Evolutionary conservation across 116 monocot genomes (phyloP), one percentile per base, ranked within the genome.

Genomic region (Dioscorea cayenensis): DNA sequence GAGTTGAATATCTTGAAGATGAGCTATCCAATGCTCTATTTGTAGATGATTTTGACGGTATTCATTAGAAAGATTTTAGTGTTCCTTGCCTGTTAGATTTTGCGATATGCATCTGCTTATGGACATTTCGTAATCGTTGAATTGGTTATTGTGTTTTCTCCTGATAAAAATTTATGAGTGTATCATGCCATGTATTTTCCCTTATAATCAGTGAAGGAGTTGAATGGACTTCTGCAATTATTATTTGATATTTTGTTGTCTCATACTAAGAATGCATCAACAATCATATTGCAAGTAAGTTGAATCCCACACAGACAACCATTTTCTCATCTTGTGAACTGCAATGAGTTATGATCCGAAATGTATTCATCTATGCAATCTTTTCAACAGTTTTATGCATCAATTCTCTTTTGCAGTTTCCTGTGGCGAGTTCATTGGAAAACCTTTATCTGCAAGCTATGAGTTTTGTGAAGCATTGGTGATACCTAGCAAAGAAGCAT

Each of bases 21-120:
- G 93, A 90, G 59, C 36, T 84, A 20, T 93, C 90, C 37, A 36
- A 76, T 63, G 49, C 70, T 74, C 69, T 59, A 27, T 35, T 4
- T 70, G 88, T 78, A 17, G 83, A 93, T 90, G 90, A 90, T 77
- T 83, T 97, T 6, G 93, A 93, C 84, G 93, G 97, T 97, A 96
- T 68, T 63, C 2, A 60, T 49, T 60, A 77, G 49, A 22, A 22
- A 22, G 4, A 50, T 52, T 50, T 32, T 66, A 43, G 25, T 43
- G 28, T 55, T 18, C 55, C 19, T 55, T 55, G 2, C n/a, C 55
- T 55, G 19, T 19, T 55, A 55, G 18, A 11, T 14, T 55, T 19
- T 55, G 0, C 14, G 1, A 55, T 55, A 14, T 17, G 18, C n/a
- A n/a, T n/a, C n/a, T n/a, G n/a, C n/a, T n/a, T 55, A 0, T 19